A percentile compares a stretch with the other conserved stretches of the same genome.
phyloP scores from a whole-genome alignment of 208 protist genomes.

The Wallacemonas sp. region DNA sequence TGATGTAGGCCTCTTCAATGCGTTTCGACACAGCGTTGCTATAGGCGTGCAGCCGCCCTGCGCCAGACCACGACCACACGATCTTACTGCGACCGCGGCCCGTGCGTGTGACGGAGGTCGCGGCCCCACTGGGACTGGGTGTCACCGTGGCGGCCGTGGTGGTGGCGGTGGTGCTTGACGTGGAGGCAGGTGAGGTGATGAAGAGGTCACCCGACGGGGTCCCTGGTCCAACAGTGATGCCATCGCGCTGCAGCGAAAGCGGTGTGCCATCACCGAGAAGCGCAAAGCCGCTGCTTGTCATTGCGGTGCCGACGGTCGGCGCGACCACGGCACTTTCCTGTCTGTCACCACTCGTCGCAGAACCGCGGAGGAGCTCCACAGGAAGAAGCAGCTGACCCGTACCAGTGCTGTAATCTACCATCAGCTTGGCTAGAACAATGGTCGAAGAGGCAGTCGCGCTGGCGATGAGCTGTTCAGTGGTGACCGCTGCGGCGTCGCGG shows the following conservation, averaged over 20 bases:
- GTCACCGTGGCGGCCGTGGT: background rate
- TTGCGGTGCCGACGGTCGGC: background rate
- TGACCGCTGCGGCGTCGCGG: background rate
- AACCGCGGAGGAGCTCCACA: background rate
- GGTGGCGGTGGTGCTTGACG: background rate
- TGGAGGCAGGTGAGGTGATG: background rate
- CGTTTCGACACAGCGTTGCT: background rate
- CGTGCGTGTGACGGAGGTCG: background rate
- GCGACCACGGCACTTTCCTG: background rate
- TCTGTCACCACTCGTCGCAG: too few species aligned
- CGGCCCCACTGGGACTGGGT: too few species aligned
- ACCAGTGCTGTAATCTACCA: conserved; percentile 1
- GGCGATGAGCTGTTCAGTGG: background rate
- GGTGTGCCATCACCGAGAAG: background rate
- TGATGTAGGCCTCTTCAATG: conserved; percentile 8
- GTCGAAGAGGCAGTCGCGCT: background rate
- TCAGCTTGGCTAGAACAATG: conserved; percentile 3
- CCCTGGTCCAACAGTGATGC: background rate
- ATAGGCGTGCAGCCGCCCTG: background rate
- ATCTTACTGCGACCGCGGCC: background rate
- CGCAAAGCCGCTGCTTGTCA: background rate
- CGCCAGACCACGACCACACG: conserved; percentile 2
- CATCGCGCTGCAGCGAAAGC: background rate
- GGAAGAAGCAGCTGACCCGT: background rate
- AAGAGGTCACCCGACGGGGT: background rate